Evolutionary conservation across 2,329 filamentous ascomycete genomes (phyloP), one percentile per base, ranked within the genome.

Genomic region (Tothia fuscella): DNA sequence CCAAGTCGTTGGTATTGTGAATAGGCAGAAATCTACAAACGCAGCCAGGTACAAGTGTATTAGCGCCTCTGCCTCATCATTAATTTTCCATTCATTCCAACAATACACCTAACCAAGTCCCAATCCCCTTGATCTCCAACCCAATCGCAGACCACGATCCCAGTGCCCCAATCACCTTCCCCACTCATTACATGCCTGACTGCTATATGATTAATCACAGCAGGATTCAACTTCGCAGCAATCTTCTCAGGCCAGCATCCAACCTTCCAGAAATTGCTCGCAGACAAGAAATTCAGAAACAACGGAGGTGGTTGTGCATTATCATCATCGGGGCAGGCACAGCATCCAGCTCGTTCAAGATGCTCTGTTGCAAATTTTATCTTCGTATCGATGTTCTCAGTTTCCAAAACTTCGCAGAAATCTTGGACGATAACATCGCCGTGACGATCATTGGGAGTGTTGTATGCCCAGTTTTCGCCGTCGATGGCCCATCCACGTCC

Each of bases 201-300:
- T 50, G 73, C 76, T 40, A 80, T 53, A 57, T 74, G 75, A 47
- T 71, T 67, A 31, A 73, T 65, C n/a, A 71, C 72, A 2, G 80
- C 78, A 14, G 88, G 83, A 64, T 96, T 96, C 37, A 94, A 71
- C 64, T 82, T 85, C 16, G 77, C 80, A 1, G 91, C 89, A 57
- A 98, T 85, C 54, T 76, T 80, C 60, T 94, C 88, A 0, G 91
- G 91, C 91, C 91, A 98, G 61, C 87, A 94, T 42, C 76, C 78
- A 1, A 80, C 70, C 49, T 85, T 88, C 78, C 89, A 96, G 66
- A 96, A 96, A 64, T 95, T 95, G 59, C 82, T 89, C 1, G 81
- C 91, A 50, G 74, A 86, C 47, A 95, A 61, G 57, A 95, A 96
- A 61, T 96, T 98, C 60, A 96, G 66, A 53, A 82, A 93, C 50